Base-by-base conservation (phyloP, 495 filamentous ascomycete genomes). In the Xylaria grammica region DNA sequence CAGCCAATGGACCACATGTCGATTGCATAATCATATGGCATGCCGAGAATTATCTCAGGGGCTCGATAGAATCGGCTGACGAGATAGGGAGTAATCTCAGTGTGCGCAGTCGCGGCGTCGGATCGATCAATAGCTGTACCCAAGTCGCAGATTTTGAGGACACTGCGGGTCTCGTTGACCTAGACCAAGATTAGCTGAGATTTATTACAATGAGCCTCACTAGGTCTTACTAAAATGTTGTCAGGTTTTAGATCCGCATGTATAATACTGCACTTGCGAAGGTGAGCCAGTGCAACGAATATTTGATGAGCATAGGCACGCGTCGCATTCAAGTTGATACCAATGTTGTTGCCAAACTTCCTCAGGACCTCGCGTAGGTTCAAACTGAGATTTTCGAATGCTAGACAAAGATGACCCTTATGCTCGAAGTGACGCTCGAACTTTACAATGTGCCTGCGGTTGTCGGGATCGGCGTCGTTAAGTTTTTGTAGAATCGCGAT, bases 1-100 rank as follows among this genome's bases (percentile, higher is more conserved):
- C 96, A 98, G 17, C 95, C 95, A 67, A 97, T 91, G 13, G 94
- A 94, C 95, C 95, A 99, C 76, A 97, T 89, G 74, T 99, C 95
- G 72, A 98, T 92, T 32, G 91, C 92, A 72, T 92, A 96, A 75
- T 96, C 93, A 75, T 94, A 96, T 24, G 89, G 89, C 78, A 97
- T 90, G n/a, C 94, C 95, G 1, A 98, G 85, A 58, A 99, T 97
- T 73, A 99, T 92, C 76, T 99, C 95, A 3, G 95, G 95, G 3
- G 96, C 95, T 52, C 95, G 90, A 77, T 99, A 99, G 78, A 97
- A 99, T 51, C 95, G 89, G 79, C 92, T 96, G 74, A 97, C 93
- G 17, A 98, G 87, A 70, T 97, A 98, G 20, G 91, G 92, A 0
- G 92, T 94, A 62, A 94, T 92, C 69, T 97, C 93, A 61, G 90